Evolutionary conservation across 805 yeast species (phyloP).

Genomic region (Candida fluviatilis): DNA sequence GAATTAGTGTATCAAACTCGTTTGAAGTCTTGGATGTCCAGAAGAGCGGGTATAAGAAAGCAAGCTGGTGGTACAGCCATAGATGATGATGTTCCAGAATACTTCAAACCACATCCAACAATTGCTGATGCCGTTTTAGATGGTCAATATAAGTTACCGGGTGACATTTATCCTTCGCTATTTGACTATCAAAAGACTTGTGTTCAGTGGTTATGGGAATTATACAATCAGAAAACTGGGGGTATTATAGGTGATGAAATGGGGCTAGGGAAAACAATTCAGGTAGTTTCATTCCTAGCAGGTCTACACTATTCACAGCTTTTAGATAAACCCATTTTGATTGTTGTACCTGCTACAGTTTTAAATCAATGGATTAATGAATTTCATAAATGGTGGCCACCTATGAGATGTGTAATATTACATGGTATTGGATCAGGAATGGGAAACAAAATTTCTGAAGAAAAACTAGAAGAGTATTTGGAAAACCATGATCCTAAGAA

Average conservation of each 20-base stretch:
- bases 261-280: slow-evolving; percentile 97
- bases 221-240: slow-evolving; percentile 84
- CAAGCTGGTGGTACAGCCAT: slow-evolving; percentile 37
- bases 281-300: slow-evolving; percentile 85
- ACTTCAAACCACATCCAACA: slow-evolving; percentile 74
- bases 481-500: slow-evolving; percentile 40
- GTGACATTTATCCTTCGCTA: slow-evolving; percentile 80
- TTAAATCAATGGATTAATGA: slow-evolving; percentile 97
- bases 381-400: slow-evolving; percentile 98
- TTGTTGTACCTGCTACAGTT: slow-evolving; percentile 97
- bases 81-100: slow-evolving; percentile 42
- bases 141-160: slow-evolving; percentile 72
- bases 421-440: slow-evolving; percentile 94
- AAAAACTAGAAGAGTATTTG: slow-evolving; percentile 47
- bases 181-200: slow-evolving; percentile 95
- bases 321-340: slow-evolving; percentile 70
- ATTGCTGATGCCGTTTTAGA: slow-evolving; percentile 72
- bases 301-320: slow-evolving; percentile 80
- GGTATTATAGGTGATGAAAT: slow-evolving; percentile 97
- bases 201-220: slow-evolving; percentile 96
- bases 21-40: slow-evolving; percentile 53
- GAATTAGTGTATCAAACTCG: slow-evolving; percentile 60
- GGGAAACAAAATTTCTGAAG: slow-evolving; percentile 40
- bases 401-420: slow-evolving; percentile 75
- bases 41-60: slow-evolving; percentile 45